Base-by-base conservation (phyloP, 2,329 filamentous ascomycete genomes). In the Simplicillium sp. region DNA sequence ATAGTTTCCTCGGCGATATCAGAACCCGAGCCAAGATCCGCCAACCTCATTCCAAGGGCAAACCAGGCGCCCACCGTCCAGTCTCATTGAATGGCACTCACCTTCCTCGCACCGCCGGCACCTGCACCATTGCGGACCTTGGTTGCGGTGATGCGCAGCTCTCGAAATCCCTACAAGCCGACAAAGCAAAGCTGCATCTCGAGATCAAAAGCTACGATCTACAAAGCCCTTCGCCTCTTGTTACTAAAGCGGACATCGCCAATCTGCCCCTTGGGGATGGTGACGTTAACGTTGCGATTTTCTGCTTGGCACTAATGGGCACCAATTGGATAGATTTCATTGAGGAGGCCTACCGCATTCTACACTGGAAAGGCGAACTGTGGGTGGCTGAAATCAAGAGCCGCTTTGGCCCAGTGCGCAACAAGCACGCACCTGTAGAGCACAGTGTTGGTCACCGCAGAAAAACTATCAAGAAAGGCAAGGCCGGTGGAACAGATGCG, bases 381-480 rank as follows among this genome's bases (percentile, higher is more conserved):
- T 98, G 92, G 92, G 77, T 98, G 39, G 86, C 87, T 37, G 92
- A 98, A 66, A 96, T 98, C 64, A 97, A 97, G 68, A 87, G 80
- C 48, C 84, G 92, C 28, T 97, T 98, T 57, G 62, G 54, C 37
- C 70, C 66, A 49, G 52, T 56, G 6, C 47, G 56, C 33, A 52
- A 44, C 43, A 63, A 59, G 50, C 53, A 67, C 20, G 57, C 61
- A 44, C 52, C 64, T 37, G 69, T 87, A 38, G 68, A 75, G 49
- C 82, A 87, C 62, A 85, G 80, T 51, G 83, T 90, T 2, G 85
- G 85, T 12, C 73, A 79, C 52, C 71, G 79, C 53, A 77, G 74
- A 54, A 80, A 79, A 56, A 52, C 56, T 33, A 62, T 59, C 16
- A 75, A 73, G 48, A 73, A 72, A 45, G 61, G 55, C 40, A 68